phyloP scores from a whole-genome alignment of 2,329 filamentous ascomycete genomes.

The Fusarium liriodendri region DNA sequence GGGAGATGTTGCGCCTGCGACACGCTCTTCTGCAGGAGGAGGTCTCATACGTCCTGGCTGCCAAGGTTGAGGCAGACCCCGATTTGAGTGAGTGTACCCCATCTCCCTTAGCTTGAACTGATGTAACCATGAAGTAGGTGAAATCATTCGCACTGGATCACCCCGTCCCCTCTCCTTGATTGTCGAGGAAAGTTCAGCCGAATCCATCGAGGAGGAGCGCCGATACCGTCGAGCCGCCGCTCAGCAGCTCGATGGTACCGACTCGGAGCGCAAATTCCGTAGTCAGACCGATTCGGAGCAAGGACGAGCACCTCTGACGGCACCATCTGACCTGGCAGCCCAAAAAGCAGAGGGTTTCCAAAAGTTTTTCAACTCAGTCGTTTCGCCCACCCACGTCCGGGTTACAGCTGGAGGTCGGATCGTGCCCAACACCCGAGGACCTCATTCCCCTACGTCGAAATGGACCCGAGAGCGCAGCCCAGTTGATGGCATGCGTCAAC shows the following conservation, averaged over 20 bases:
- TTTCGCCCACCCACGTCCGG: slow-evolving; percentile 73
- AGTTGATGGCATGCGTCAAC: slow-evolving; percentile 35
- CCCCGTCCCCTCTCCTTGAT: slow-evolving; percentile 46
- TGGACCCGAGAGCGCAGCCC: slow-evolving; percentile 55
- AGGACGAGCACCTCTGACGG: slow-evolving; percentile 61
- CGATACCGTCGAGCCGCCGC: slow-evolving; percentile 30
- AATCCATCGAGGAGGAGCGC: slow-evolving; percentile 19
- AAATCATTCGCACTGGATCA: slow-evolving; percentile 47
- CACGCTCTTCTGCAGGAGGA: slow-evolving; percentile 41
- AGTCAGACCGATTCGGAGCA: slow-evolving; percentile 59
- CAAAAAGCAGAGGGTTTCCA: slow-evolving; percentile 75
- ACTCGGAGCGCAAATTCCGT: slow-evolving; percentile 58
- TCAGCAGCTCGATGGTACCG: slow-evolving; percentile 54
- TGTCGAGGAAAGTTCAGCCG: slow-evolving; percentile 42
- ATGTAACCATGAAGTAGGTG: slow-evolving; percentile 38
- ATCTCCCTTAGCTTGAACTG: neutral
- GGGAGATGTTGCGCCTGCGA: slow-evolving; percentile 56
- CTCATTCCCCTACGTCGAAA: slow-evolving; percentile 64
- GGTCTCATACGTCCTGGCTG: slow-evolving; percentile 44
- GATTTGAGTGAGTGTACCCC: slow-evolving; percentile 53
- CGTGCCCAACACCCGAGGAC: slow-evolving; percentile 70
- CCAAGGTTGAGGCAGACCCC: slow-evolving; percentile 52
- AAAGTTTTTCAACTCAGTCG: slow-evolving; percentile 75
- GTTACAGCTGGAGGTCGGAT: slow-evolving; percentile 76
- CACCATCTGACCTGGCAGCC: slow-evolving; percentile 62